Evolutionary conservation across 306 rosid species (phyloP).

Genomic region (Hippophae rhamnoides): DNA sequence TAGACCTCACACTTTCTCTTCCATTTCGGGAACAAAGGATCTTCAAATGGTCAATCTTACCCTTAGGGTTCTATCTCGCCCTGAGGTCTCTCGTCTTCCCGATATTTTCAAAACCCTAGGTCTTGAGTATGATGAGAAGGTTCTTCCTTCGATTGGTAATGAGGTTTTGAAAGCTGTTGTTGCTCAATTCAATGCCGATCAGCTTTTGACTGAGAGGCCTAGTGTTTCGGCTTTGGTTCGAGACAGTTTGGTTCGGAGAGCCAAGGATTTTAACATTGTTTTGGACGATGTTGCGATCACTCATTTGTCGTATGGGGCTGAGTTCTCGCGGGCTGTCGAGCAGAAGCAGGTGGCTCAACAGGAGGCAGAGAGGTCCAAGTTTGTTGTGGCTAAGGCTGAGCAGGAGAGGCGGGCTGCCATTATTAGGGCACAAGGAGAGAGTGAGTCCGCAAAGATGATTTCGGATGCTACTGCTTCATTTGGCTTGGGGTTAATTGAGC

Average conservation of each 20-base stretch:
- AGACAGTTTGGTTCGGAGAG: constrained; percentile 51
- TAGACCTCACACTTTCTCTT: no score
- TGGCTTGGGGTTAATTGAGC: constrained; percentile 62
- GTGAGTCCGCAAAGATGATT: constrained; percentile 68
- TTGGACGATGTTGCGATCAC: no score
- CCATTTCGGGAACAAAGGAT: no score
- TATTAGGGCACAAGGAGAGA: constrained; percentile 78
- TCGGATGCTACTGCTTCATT: constrained; percentile 56
- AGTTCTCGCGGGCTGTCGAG: no score
- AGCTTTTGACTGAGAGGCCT: constrained; percentile 45
- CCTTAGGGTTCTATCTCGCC: constrained; percentile 70
- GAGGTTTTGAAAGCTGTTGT: constrained; percentile 60
- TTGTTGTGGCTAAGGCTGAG: constrained; percentile 61
- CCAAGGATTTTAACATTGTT: constrained; percentile 45
- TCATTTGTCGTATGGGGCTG: no score
- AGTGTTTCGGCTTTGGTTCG: constrained; percentile 72
- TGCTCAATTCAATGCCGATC: no score
- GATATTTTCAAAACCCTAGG: constrained; percentile 63
- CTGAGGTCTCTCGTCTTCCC: constrained; percentile 51
- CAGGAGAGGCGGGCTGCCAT: constrained; percentile 79
- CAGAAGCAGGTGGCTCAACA: no score
- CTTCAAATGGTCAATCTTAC: constrained; percentile 44
- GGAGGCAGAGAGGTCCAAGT: no score
- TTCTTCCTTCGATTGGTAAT: constrained; percentile 74
- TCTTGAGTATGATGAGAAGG: constrained; percentile 83